Percentiles rank a stretch among this genome's conserved stretches.
Evolutionary conservation across 2,329 filamentous ascomycete species (phyloP).

Genomic region (Penicillium capsulatum): DNA sequence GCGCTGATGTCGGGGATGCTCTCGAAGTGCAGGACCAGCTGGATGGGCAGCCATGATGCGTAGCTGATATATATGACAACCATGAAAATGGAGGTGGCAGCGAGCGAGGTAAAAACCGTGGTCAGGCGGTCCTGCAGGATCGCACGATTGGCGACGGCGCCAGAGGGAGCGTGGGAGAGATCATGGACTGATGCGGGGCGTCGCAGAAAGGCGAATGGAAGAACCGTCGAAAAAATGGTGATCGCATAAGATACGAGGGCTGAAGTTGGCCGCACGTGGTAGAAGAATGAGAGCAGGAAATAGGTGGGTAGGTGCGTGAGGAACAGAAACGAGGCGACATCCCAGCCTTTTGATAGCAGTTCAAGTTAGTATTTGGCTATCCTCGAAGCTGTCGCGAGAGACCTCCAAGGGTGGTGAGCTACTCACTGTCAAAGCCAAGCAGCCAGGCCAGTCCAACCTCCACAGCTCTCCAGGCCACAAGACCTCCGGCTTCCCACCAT

Average conservation of each 20-base stretch:
- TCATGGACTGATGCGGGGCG: constrained; percentile 62
- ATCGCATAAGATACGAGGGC: constrained; percentile 61
- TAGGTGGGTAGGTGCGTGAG: constrained; percentile 72
- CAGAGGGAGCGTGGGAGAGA: constrained; percentile 43
- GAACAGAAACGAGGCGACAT: constrained; percentile 61
- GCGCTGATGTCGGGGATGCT: constrained; percentile 63
- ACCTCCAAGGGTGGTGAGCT: not conserved
- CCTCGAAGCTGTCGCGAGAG: not conserved
- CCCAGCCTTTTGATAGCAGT: constrained; percentile 51
- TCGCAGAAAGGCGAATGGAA: constrained; percentile 73
- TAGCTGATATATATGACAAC: constrained; percentile 67
- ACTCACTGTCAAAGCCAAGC: constrained; percentile 60
- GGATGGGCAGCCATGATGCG: constrained; percentile 64
- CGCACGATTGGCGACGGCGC: constrained; percentile 56
- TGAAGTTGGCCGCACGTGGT: constrained; percentile 61
- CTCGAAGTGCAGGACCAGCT: constrained; percentile 72
- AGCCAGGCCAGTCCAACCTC: constrained; percentile 72
- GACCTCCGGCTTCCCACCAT: constrained; percentile 56
- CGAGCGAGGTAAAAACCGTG: constrained; percentile 60
- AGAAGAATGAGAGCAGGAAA: constrained; percentile 74
- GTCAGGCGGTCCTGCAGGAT: constrained; percentile 62
- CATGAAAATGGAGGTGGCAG: constrained; percentile 70
- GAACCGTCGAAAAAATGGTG: constrained; percentile 63
- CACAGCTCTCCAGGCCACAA: constrained; percentile 55
- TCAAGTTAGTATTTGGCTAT: not conserved